A percentile compares a stretch with the other conserved stretches of the same genome.
Evolutionary conservation across 2,329 filamentous ascomycete species (phyloP).

Genomic region (Penicillium sp.): DNA sequence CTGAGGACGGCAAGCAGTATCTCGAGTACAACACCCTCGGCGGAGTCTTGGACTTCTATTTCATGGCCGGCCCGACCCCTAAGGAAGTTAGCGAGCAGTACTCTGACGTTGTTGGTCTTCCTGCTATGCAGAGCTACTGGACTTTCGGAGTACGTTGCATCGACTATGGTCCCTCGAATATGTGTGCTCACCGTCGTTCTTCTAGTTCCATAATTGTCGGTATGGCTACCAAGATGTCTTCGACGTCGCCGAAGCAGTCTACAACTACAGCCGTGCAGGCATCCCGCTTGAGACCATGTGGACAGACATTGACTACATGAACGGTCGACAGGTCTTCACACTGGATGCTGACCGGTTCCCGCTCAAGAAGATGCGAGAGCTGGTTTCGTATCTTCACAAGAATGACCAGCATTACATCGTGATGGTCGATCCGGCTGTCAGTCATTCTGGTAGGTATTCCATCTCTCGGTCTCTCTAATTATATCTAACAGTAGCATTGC

Average conservation of each 20-base stretch:
- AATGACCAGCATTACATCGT: slow-evolving; percentile 68
- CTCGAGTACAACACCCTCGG: slow-evolving; percentile 77
- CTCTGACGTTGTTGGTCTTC: slow-evolving; percentile 53
- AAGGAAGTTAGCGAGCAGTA: slow-evolving; percentile 59
- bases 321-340: slow-evolving; percentile 38
- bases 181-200: neutral
- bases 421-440: slow-evolving; percentile 65
- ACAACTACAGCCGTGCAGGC: slow-evolving; percentile 42
- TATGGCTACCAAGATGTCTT: slow-evolving; percentile 58
- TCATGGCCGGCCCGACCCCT: slow-evolving; percentile 58
- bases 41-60: slow-evolving; percentile 70
- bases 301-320: slow-evolving; percentile 47
- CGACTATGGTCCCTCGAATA: neutral
- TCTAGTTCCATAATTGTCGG: slow-evolving; percentile 55
- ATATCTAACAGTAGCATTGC: slow-evolving; percentile 10
- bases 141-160: slow-evolving; percentile 50
- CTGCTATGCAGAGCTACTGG: slow-evolving; percentile 64
- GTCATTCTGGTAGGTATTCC: slow-evolving; percentile 30
- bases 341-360: slow-evolving; percentile 40
- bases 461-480: neutral
- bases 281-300: slow-evolving; percentile 48
- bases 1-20: slow-evolving; percentile 58
- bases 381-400: slow-evolving; percentile 63
- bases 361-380: slow-evolving; percentile 53
- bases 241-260: slow-evolving; percentile 44